Conservation (phyloP, 345 rosid genomes). For the Triadica sebifera region DNA sequence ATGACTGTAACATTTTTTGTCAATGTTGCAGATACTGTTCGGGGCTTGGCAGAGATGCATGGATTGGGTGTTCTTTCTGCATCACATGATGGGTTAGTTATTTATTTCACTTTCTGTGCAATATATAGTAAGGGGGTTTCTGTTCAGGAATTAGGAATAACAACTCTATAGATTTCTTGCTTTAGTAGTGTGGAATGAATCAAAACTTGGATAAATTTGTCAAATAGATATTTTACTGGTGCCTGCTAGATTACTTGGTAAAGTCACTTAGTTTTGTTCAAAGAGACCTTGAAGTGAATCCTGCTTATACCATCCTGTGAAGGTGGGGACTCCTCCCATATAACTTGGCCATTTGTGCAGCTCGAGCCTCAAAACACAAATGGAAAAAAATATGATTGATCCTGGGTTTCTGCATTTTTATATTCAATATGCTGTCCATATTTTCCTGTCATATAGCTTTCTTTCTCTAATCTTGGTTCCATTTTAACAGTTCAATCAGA, state of each 20-base stretch:
- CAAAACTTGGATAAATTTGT: constrained; percentile 1
- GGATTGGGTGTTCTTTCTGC: constrained; percentile 88
- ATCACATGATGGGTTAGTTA: constrained; percentile 96
- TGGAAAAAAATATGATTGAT: not conserved
- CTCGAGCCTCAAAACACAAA: not conserved
- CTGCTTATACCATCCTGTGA: not conserved
- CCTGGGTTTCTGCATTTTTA: not conserved
- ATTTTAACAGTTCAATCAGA: constrained; percentile 65
- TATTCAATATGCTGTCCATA: not conserved
- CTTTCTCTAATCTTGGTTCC: constrained; percentile 1
- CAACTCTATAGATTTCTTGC: not conserved
- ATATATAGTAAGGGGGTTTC: not conserved
- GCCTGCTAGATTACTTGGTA: not conserved
- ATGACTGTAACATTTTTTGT: not conserved
- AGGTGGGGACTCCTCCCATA: not conserved
- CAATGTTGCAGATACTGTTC: constrained; percentile 80
- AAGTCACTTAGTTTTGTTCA: not conserved
- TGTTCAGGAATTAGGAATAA: not conserved
- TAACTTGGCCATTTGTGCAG: not conserved
- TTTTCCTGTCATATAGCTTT: not conserved
- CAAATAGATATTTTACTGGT: not conserved
- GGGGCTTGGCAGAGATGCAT: constrained; percentile 83
- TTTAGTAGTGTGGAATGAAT: not conserved
- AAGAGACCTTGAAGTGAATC: not conserved
- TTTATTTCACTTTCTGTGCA: constrained; percentile 9